Percentiles rank a stretch among this genome's conserved stretches.
phyloP scores from a whole-genome alignment of 768 basidiomycete species.

The Austroboletus festivus region DNA sequence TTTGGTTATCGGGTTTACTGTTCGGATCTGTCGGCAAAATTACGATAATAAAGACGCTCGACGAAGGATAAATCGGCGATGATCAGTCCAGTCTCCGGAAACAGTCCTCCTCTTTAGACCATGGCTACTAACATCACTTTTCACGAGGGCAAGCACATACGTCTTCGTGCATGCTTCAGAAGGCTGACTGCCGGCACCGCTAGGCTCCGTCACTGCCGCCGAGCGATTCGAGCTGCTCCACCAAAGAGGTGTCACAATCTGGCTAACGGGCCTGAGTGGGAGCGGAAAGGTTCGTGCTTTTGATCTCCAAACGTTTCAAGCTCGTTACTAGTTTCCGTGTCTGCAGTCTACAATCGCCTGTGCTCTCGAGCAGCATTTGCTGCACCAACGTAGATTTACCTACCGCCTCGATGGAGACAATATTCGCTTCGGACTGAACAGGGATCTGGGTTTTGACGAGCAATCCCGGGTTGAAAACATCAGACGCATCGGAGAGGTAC shows the following conservation, averaged over 20 bases:
- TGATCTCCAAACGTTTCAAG: neutral
- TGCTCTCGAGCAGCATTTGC: conserved; percentile 91
- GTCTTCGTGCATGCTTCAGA: neutral
- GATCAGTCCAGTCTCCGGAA: too few relatives aligned
- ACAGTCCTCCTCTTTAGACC: neutral
- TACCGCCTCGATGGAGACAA: conserved; percentile 98
- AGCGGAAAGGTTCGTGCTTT: conserved; percentile 75
- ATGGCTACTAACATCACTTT: conserved; percentile 61
- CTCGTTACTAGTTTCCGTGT: neutral
- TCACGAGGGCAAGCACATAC: conserved; percentile 49
- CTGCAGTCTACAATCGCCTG: conserved; percentile 92
- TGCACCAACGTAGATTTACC: conserved; percentile 79
- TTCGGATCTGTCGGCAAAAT: too few relatives aligned
- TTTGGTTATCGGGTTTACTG: too few relatives aligned
- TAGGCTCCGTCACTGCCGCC: conserved; percentile 66
- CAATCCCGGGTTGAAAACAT: conserved; percentile 94
- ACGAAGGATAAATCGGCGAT: too few relatives aligned
- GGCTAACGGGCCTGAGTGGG: conserved; percentile 95
- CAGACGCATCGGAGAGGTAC: conserved; percentile 91
- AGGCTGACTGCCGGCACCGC: neutral
- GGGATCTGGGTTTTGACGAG: conserved; percentile 92
- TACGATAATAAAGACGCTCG: too few relatives aligned
- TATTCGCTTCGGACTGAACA: conserved; percentile 93
- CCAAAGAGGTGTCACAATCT: conserved; percentile 89
- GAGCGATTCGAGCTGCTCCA: conserved; percentile 68